A percentile compares a stretch with the other conserved stretches of the same genome.
These are phyloP conservation scores for Ilyonectria destructans DNA, from an alignment of 2,329 filamentous ascomycete species.

Conservation along the genomic window DNA sequence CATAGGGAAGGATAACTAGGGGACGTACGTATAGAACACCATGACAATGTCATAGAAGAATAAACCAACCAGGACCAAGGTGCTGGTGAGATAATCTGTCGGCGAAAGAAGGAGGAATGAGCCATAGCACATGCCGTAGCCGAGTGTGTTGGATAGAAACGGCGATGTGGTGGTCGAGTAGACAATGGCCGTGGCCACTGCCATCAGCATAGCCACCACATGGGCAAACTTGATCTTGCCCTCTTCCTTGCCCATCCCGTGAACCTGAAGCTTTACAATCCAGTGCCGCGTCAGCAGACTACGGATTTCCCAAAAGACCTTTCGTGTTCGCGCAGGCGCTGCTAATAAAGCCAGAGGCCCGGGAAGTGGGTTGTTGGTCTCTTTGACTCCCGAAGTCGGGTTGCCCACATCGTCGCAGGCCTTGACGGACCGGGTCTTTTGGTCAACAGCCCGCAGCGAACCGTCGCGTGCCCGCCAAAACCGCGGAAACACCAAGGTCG, in stretches of 20 bases:
- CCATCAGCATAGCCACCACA: conserved; percentile 69
- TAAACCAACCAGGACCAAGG: conserved; percentile 81
- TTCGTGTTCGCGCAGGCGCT: conserved; percentile 39
- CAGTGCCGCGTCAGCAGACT: conserved; percentile 67
- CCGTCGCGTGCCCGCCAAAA: conserved; percentile 72
- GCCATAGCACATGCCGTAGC: conserved; percentile 89
- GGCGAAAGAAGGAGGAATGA: conserved; percentile 89
- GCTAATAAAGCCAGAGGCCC: conserved; percentile 55
- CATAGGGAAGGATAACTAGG: neutral
- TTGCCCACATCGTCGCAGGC: conserved; percentile 56
- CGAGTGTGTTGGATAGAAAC: conserved; percentile 86
- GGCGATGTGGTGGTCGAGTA: conserved; percentile 77
- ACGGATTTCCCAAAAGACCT: conserved; percentile 66
- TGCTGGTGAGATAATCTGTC: conserved; percentile 88
- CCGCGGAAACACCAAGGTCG: conserved; percentile 81
- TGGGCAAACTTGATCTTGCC: conserved; percentile 71
- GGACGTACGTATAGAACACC: conserved; percentile 84
- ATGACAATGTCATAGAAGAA: conserved; percentile 98
- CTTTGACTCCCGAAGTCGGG: conserved; percentile 43
- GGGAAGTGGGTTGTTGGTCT: conserved; percentile 51
- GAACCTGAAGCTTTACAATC: conserved; percentile 66
- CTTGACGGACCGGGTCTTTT: conserved; percentile 58
- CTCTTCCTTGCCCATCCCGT: conserved; percentile 65
- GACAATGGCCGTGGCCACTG: conserved; percentile 68
- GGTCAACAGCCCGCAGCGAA: conserved; percentile 62